These are phyloP conservation scores for Coniophora puteana DNA, from an alignment of 1,284 basidiomycete species.

Conservation along the genomic window DNA sequence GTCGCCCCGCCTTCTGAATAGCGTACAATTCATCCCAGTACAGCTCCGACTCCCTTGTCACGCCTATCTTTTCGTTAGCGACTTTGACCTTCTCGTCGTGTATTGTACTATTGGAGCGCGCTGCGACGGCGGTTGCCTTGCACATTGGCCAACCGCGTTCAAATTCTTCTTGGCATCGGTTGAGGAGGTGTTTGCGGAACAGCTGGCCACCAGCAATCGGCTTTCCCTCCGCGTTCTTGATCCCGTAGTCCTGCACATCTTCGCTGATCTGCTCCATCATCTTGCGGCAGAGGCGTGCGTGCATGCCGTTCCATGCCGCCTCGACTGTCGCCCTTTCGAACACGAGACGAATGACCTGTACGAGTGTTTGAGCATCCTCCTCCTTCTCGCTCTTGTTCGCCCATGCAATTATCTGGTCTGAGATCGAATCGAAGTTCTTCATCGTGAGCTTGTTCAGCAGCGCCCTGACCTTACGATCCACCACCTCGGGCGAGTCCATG, in stretches of 20 bases:
- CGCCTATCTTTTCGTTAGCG: slow-evolving; percentile 30
- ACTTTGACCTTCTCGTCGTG: slow-evolving; percentile 7
- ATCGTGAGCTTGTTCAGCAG: slow-evolving; percentile 78
- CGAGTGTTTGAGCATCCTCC: slow-evolving; percentile 67
- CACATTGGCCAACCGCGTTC: slow-evolving; percentile 52
- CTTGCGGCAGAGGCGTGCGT: slow-evolving; percentile 70
- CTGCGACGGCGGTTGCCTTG: slow-evolving; percentile 24
- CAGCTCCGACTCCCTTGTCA: slow-evolving; percentile 27
- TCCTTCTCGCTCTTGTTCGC: slow-evolving; percentile 71
- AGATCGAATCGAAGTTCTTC: slow-evolving; percentile 76
- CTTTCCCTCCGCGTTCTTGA: slow-evolving; percentile 49
- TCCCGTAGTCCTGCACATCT: slow-evolving; percentile 58
- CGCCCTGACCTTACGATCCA: slow-evolving; percentile 64
- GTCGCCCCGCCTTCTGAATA: slow-evolving; percentile 73
- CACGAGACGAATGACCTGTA: slow-evolving; percentile 73
- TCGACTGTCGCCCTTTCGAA: slow-evolving; percentile 82
- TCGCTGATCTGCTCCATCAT: slow-evolving; percentile 61
- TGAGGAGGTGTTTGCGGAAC: slow-evolving; percentile 69
- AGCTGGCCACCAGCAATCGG: slow-evolving; percentile 58
- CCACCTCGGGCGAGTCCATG: neutral
- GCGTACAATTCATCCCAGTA: slow-evolving; percentile 78
- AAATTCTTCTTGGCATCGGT: slow-evolving; percentile 68
- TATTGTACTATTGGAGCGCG: slow-evolving; percentile 10
- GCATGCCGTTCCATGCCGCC: slow-evolving; percentile 73
- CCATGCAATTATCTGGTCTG: slow-evolving; percentile 65